Evolutionary conservation across 2,329 filamentous ascomycete species (phyloP), one percentile per base, ranked within the genome.

Genomic region (Zopfia rhizophila): DNA sequence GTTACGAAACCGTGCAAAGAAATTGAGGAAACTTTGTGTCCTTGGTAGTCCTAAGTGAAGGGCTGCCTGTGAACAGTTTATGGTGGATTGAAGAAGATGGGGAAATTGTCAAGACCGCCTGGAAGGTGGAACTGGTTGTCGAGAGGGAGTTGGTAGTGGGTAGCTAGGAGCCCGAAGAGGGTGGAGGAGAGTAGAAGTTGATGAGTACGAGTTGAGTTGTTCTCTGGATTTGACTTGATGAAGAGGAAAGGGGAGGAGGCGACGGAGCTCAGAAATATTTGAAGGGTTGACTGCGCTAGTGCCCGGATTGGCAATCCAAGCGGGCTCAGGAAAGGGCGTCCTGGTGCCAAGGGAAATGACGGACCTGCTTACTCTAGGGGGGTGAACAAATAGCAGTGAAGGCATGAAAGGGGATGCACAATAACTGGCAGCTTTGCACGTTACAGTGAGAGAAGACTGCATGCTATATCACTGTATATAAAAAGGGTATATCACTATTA

Each of bases 61-160:
- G 59, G 60, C 56, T 68, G 65, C 72, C 70, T 68, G 59, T 69
- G 65, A 70, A 72, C 65, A 66, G 68, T 63, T 63, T 56, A 31
- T 45, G 42, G 49, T 45, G 51, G 47, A 45, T 58, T 61, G 49
- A 33, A 47, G 59, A 60, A 65, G 63, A 62, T 65, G 61, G 24
- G 24, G 64, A 46, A 41, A 58, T 74, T 74, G 73, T 70, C 69
- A 63, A 73, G 67, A 75, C 74, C 74, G 74, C 73, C 73, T 66
- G 64, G 61, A 62, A 66, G 74, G 75, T 75, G 75, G 75, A 77
- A 72, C 64, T 68, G 62, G 58, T 79, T 78, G 75, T 72, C 72
- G 74, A 78, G 76, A 72, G 76, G 72, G 75, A 73, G 76, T 76
- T 75, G 72, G 70, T 54, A 48, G 61, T 77, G 76, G 76, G 76